Evolutionary conservation across 2,329 filamentous ascomycete genomes (phyloP).

Genomic region (Akanthomyces uredinophilus): DNA sequence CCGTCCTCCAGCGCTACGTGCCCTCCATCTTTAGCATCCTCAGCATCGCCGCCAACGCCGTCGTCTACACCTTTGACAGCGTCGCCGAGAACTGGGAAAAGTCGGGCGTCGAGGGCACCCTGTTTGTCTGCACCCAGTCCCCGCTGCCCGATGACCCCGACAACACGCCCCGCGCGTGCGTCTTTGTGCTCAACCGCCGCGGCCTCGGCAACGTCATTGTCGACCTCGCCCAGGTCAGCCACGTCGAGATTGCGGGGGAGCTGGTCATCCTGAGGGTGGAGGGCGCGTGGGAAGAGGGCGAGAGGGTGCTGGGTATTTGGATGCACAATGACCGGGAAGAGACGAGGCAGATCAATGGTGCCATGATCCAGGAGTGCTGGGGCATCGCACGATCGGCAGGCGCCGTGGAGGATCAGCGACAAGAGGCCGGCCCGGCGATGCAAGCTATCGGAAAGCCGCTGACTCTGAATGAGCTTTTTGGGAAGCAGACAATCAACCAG

Average conservation of each 20-base stretch:
- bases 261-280: conserved; percentile 46
- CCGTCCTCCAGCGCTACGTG: conserved; percentile 76
- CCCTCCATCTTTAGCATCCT: conserved; percentile 68
- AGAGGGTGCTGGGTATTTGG: conserved; percentile 48
- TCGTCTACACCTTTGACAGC: conserved; percentile 74
- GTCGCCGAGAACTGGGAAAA: conserved; percentile 73
- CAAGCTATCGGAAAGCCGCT: conserved; percentile 40
- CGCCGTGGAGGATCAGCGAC: conserved; percentile 24
- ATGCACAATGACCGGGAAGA: conserved; percentile 47
- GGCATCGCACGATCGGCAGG: conserved; percentile 28
- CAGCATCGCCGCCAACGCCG: conserved; percentile 77
- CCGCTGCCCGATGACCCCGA: conserved; percentile 32
- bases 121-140: conserved; percentile 75
- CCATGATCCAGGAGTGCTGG: conserved; percentile 41
- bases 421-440: conserved; percentile 37
- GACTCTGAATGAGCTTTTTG: conserved; percentile 43
- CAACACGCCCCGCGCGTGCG: conserved; percentile 43
- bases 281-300: conserved; percentile 27
- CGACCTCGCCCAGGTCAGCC: conserved; percentile 53
- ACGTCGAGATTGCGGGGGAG: conserved; percentile 58
- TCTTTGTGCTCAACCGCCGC: conserved; percentile 69
- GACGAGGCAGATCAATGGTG: conserved; percentile 37
- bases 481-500: conserved; percentile 23
- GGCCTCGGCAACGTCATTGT: conserved; percentile 66
- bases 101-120: conserved; percentile 74